phyloP scores from a whole-genome alignment of 2,329 filamentous ascomycete species.

The Dactylellina drechsleri region DNA sequence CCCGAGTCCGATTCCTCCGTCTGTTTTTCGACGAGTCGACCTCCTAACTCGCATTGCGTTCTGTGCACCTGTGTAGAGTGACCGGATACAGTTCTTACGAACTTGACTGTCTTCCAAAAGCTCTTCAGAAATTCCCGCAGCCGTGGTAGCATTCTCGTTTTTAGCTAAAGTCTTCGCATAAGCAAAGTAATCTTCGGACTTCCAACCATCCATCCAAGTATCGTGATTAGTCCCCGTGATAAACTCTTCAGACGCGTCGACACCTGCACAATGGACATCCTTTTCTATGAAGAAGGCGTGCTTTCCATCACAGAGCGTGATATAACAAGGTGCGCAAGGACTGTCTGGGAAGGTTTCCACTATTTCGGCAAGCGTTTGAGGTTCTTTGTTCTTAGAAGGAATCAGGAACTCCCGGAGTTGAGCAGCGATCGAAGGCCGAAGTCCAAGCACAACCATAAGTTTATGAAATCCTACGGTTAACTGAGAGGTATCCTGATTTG shows the following conservation, averaged over 20 bases:
- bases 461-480: slow-evolving; percentile 65
- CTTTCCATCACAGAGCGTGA: slow-evolving; percentile 67
- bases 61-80: slow-evolving; percentile 55
- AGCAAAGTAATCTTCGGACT: background rate
- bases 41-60: background rate
- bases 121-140: slow-evolving; percentile 18
- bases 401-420: slow-evolving; percentile 63
- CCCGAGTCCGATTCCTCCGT: slow-evolving; percentile 59
- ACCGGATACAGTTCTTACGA: slow-evolving; percentile 52
- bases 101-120: slow-evolving; percentile 55
- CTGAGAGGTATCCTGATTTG: slow-evolving; percentile 61
- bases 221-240: slow-evolving; percentile 71
- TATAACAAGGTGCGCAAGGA: slow-evolving; percentile 68
- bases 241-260: slow-evolving; percentile 66
- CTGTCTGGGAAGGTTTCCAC: slow-evolving; percentile 60
- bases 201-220: slow-evolving; percentile 52
- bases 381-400: slow-evolving; percentile 22
- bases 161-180: too few relatives aligned
- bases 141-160: too few relatives aligned
- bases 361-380: slow-evolving; percentile 48
- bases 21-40: slow-evolving; percentile 52
- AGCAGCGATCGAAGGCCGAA: slow-evolving; percentile 67
- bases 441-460: slow-evolving; percentile 67
- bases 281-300: slow-evolving; percentile 68
- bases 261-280: slow-evolving; percentile 65